Evolutionary conservation across 139 green algal genomes (phyloP).

Genomic region (Chlorella sp.): DNA sequence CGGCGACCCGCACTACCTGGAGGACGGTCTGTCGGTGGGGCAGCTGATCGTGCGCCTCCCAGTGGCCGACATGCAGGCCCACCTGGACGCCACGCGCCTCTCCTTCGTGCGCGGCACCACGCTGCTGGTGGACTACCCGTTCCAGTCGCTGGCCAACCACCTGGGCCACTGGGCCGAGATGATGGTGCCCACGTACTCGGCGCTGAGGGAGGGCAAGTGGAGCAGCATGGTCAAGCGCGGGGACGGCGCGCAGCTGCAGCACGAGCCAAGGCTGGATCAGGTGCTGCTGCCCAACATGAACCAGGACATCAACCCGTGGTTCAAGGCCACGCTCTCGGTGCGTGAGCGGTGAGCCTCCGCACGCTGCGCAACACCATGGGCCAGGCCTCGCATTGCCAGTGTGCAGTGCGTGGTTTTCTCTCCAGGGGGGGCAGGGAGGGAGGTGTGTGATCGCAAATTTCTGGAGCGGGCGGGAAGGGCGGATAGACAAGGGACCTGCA

Average conservation of each 20-base stretch:
- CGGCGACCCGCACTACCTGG: slow-evolving; percentile 5
- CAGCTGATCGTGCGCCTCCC: slow-evolving; percentile 20
- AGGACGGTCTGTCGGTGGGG: slow-evolving; percentile 32
- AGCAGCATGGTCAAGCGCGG: not conserved
- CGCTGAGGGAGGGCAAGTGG: slow-evolving; percentile 24
- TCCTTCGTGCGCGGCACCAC: slow-evolving; percentile 44
- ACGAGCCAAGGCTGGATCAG: slow-evolving; percentile 20
- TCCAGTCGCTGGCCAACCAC: slow-evolving; percentile 59
- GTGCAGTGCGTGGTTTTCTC: too few relatives aligned
- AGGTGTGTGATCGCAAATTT: too few relatives aligned
- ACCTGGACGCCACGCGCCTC: slow-evolving; percentile 14
- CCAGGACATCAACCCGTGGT: slow-evolving; percentile 41
- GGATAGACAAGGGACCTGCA: too few relatives aligned
- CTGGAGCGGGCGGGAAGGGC: too few relatives aligned
- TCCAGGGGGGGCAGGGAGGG: too few relatives aligned
- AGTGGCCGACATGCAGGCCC: slow-evolving; percentile 7
- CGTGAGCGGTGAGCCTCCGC: too few relatives aligned
- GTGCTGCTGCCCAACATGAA: slow-evolving; percentile 39
- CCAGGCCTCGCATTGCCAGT: too few relatives aligned
- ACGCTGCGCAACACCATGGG: too few relatives aligned
- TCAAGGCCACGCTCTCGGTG: slow-evolving; percentile 28
- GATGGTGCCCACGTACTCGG: slow-evolving; percentile 49
- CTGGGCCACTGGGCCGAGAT: slow-evolving; percentile 74
- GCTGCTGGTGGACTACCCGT: slow-evolving; percentile 65
- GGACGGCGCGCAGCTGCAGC: not conserved